Evolutionary conservation across 2,329 filamentous ascomycete species (phyloP).

Genomic region (Polychaeton citri): DNA sequence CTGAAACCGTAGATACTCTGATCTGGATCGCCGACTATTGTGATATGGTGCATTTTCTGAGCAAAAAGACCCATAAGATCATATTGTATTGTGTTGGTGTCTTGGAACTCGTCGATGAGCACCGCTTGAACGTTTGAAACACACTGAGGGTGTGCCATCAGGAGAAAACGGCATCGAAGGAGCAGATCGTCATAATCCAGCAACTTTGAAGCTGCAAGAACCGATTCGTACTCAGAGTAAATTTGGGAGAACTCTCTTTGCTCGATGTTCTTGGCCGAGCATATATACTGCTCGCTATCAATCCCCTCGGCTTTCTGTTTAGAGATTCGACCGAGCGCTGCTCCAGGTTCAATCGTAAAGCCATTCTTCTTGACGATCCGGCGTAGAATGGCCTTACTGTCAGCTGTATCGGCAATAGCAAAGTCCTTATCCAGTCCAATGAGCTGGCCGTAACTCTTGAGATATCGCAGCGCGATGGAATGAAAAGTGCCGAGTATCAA

Average conservation of each 20-base stretch:
- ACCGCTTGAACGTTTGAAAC: constrained; percentile 84
- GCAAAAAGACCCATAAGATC: constrained; percentile 86
- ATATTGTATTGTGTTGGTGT: constrained; percentile 91
- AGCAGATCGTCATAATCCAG: constrained; percentile 93
- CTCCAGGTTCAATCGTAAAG: constrained; percentile 53
- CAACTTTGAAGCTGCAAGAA: constrained; percentile 62
- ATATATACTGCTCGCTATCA: constrained; percentile 30
- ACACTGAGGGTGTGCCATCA: constrained; percentile 60
- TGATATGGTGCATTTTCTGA: constrained; percentile 59
- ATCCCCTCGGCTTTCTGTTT: constrained; percentile 45
- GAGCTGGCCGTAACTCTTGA: constrained; percentile 68
- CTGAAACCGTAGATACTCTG: constrained; percentile 97
- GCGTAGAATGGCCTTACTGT: constrained; percentile 66
- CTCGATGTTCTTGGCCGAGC: constrained; percentile 35
- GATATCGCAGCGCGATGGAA: constrained; percentile 75
- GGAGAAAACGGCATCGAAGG: constrained; percentile 65
- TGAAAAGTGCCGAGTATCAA: constrained; percentile 90
- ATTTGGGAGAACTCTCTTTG: constrained; percentile 52
- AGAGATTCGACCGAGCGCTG: constrained; percentile 63
- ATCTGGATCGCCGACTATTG: constrained; percentile 90
- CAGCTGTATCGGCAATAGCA: constrained; percentile 75
- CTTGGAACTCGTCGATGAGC: constrained; percentile 93
- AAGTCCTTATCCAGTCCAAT: constrained; percentile 77
- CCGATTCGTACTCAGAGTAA: constrained; percentile 65
- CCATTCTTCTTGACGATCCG: constrained; percentile 59